These are phyloP conservation scores for Plasmodium malariae DNA, from an alignment of 169 alveolate species.

Conservation along the genomic window DNA sequence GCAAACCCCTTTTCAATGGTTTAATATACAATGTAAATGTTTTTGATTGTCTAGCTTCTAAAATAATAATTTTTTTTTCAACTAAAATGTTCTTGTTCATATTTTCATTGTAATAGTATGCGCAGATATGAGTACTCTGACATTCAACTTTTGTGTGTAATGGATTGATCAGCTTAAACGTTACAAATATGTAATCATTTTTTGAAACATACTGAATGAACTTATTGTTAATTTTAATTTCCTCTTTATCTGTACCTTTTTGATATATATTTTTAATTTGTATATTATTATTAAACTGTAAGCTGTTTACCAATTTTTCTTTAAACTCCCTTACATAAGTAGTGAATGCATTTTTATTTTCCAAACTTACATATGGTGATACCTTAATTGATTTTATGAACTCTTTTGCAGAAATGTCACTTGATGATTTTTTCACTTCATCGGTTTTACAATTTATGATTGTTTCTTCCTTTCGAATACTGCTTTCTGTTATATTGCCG, in stretches of 20 bases:
- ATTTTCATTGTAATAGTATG: slow-evolving; percentile 24
- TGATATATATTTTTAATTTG: slow-evolving; percentile 49
- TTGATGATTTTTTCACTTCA: neutral
- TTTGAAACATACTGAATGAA: slow-evolving; percentile 41
- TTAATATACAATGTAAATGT: slow-evolving; percentile 27
- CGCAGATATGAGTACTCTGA: slow-evolving; percentile 57
- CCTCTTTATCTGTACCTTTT: slow-evolving; percentile 17
- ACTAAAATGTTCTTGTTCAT: slow-evolving; percentile 36
- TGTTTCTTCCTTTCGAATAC: neutral
- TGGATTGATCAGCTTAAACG: slow-evolving; percentile 41
- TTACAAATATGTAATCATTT: slow-evolving; percentile 26
- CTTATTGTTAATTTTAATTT: slow-evolving; percentile 25
- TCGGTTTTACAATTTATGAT: neutral
- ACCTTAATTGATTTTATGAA: slow-evolving; percentile 18
- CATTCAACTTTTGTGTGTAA: slow-evolving; percentile 61
- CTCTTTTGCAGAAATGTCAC: neutral
- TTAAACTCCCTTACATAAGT: slow-evolving; percentile 20
- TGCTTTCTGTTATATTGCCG: no score
- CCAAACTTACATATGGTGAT: slow-evolving; percentile 8
- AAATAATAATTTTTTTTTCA: slow-evolving; percentile 50
- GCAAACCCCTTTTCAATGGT: slow-evolving; percentile 20
- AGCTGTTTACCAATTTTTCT: slow-evolving; percentile 20
- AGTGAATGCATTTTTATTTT: slow-evolving; percentile 3
- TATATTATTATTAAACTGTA: neutral
- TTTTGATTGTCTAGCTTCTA: slow-evolving; percentile 44